Percentiles rank a stretch among this genome's conserved stretches.
Conservation (phyloP, 495 filamentous ascomycete species). For the Podospora conica region DNA sequence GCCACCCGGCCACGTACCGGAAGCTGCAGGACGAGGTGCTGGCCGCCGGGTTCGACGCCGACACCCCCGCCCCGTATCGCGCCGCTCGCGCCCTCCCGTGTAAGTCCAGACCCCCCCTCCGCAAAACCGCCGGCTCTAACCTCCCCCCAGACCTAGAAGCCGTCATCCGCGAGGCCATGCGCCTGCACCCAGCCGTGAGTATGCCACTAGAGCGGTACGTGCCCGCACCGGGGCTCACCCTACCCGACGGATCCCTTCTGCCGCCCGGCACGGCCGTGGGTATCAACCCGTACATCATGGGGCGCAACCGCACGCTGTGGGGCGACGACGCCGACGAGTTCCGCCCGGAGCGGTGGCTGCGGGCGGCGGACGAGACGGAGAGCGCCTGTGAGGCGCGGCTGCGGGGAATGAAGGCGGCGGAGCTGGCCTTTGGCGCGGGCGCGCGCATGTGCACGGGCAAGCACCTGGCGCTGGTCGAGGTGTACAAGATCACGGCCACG, state of each 20-base stretch:
- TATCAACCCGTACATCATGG: conserved; percentile 37
- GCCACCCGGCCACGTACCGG: conserved; percentile 34
- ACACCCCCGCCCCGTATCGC: conserved; percentile 7
- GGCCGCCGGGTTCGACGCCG: conserved; percentile 4
- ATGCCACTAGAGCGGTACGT: conserved; percentile 43
- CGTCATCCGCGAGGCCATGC: conserved; percentile 47
- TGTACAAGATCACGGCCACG: conserved; percentile 59
- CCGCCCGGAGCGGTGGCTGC: conserved; percentile 49
- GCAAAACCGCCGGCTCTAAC: too few species aligned
- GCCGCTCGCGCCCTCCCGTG: conserved; percentile 15
- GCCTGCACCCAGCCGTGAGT: conserved; percentile 43
- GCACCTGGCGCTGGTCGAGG: conserved; percentile 57
- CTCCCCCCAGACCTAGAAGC: conserved; percentile 40
- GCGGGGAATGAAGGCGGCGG: conserved; percentile 18
- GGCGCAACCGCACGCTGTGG: conserved; percentile 34
- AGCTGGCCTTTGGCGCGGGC: conserved; percentile 54
- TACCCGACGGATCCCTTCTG: conserved; percentile 33
- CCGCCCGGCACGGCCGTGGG: conserved; percentile 31
- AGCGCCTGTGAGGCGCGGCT: conserved; percentile 14
- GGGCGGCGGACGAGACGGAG: conserved; percentile 23
- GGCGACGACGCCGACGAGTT: conserved; percentile 46
- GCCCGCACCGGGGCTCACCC: conserved; percentile 31
- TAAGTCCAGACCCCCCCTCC: too few species aligned
- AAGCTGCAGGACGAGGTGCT: conserved; percentile 39
- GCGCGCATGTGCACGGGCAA: conserved; percentile 58